phyloP scores from a whole-genome alignment of 2,329 filamentous ascomycete genomes.

The Parafenestella ontariensis region DNA sequence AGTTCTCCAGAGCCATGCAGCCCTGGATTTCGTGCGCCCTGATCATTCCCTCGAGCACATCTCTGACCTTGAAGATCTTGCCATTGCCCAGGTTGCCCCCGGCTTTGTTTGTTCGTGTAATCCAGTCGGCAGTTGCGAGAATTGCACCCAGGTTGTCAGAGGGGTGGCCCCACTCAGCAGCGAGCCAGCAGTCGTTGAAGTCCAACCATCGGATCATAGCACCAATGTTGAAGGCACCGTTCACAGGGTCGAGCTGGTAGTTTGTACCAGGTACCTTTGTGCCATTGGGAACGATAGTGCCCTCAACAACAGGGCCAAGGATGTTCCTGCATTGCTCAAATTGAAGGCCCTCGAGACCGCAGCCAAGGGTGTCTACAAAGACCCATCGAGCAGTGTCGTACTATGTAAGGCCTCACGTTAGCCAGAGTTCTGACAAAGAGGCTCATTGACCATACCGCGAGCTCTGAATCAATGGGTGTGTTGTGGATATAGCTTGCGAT shows the following conservation, averaged over 20 bases:
- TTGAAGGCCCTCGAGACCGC: slow-evolving; percentile 90
- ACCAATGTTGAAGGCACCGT: slow-evolving; percentile 98
- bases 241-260: slow-evolving; percentile 93
- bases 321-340: slow-evolving; percentile 98
- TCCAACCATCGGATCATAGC: slow-evolving; percentile 99
- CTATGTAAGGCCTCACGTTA: slow-evolving; percentile 53
- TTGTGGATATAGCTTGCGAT: slow-evolving; percentile 96
- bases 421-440: slow-evolving; percentile 4
- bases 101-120: slow-evolving; percentile 90
- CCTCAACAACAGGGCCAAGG: slow-evolving; percentile 88
- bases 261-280: slow-evolving; percentile 89
- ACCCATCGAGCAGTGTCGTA: slow-evolving; percentile 97
- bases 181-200: slow-evolving; percentile 99
- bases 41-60: slow-evolving; percentile 97
- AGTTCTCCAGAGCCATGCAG: slow-evolving; percentile 95
- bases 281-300: slow-evolving; percentile 90
- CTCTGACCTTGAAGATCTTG: slow-evolving; percentile 85
- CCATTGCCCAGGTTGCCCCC: slow-evolving; percentile 74
- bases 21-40: slow-evolving; percentile 99
- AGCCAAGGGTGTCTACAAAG: slow-evolving; percentile 95
- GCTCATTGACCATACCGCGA: slow-evolving; percentile 73
- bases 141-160: slow-evolving; percentile 98
- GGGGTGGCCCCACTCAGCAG: slow-evolving; percentile 98
- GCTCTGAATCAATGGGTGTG: slow-evolving; percentile 86
- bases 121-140: slow-evolving; percentile 95